Evolutionary conservation across 2,329 filamentous ascomycete species (phyloP).

Genomic region (Cladosporium sp.): DNA sequence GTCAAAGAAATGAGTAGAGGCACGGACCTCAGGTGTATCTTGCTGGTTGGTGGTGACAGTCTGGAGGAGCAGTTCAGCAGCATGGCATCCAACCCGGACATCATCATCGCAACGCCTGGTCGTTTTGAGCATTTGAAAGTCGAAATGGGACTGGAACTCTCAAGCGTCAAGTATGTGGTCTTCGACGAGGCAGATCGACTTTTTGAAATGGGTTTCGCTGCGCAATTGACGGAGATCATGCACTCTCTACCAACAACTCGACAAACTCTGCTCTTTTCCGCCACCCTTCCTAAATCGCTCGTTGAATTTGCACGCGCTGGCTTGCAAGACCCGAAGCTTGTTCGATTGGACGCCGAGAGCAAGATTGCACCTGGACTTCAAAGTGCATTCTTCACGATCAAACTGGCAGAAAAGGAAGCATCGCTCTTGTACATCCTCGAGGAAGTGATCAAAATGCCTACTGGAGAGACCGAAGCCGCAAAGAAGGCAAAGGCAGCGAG

Average conservation of each 20-base stretch:
- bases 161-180: constrained; percentile 87
- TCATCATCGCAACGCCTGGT: constrained; percentile 94
- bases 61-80: constrained; percentile 90
- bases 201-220: constrained; percentile 98
- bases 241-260: constrained; percentile 78
- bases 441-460: constrained; percentile 88
- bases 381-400: constrained; percentile 90
- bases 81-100: constrained; percentile 94
- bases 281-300: constrained; percentile 86
- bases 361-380: constrained; percentile 97
- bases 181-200: constrained; percentile 96
- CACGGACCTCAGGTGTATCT: constrained; percentile 83
- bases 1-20: constrained; percentile 90
- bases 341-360: constrained; percentile 87
- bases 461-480: constrained; percentile 55
- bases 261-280: constrained; percentile 92
- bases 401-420: constrained; percentile 89
- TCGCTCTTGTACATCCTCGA: constrained; percentile 84
- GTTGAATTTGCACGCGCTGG: constrained; percentile 96
- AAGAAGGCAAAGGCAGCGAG: constrained; percentile 43
- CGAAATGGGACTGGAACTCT: constrained; percentile 90
- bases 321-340: constrained; percentile 83
- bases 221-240: constrained; percentile 88
- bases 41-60: constrained; percentile 92
- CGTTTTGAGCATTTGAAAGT: constrained; percentile 96